A percentile compares a stretch with the other conserved stretches of the same genome.
Evolutionary conservation across 768 basidiomycete genomes (phyloP).

Genomic region (Melanogaster broomeanus): DNA sequence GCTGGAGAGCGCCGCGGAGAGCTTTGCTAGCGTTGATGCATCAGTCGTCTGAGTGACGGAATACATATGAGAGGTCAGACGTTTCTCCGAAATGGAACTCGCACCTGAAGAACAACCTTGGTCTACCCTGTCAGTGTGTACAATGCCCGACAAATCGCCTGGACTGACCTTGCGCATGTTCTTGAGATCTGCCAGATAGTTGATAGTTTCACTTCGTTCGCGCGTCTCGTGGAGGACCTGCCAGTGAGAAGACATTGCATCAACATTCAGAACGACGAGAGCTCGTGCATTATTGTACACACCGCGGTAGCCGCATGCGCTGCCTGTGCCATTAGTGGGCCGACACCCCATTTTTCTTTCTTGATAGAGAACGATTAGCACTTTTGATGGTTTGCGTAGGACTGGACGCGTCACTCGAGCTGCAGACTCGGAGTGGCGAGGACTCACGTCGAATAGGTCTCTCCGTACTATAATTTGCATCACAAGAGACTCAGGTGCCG

Average conservation of each 20-base stretch:
- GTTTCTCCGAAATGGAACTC: background rate
- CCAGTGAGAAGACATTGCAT: background rate
- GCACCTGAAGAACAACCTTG: constrained; percentile 44
- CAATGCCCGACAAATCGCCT: background rate
- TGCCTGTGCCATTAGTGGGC: constrained; percentile 46
- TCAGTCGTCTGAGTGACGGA: constrained; percentile 33
- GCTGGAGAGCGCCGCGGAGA: constrained; percentile 29
- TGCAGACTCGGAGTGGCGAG: background rate
- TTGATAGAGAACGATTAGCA: constrained; percentile 12
- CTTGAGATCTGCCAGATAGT: constrained; percentile 38
- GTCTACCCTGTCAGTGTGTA: background rate
- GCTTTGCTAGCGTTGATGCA: constrained; percentile 30
- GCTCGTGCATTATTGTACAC: background rate
- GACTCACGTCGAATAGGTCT: constrained; percentile 42
- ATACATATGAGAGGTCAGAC: background rate
- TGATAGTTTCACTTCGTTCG: constrained; percentile 37
- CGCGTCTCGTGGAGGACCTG: constrained; percentile 44
- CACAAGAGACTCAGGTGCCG: constrained; percentile 28
- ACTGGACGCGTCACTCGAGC: background rate
- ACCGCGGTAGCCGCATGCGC: constrained; percentile 47
- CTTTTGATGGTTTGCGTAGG: background rate
- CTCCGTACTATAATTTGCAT: constrained; percentile 48
- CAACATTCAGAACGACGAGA: background rate
- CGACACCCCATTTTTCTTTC: constrained; percentile 45
- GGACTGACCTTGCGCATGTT: constrained; percentile 43